These are phyloP conservation scores for Fallopia convolvulus DNA, from an alignment of 148 eudicot genomes.

Conservation along the genomic window DNA sequence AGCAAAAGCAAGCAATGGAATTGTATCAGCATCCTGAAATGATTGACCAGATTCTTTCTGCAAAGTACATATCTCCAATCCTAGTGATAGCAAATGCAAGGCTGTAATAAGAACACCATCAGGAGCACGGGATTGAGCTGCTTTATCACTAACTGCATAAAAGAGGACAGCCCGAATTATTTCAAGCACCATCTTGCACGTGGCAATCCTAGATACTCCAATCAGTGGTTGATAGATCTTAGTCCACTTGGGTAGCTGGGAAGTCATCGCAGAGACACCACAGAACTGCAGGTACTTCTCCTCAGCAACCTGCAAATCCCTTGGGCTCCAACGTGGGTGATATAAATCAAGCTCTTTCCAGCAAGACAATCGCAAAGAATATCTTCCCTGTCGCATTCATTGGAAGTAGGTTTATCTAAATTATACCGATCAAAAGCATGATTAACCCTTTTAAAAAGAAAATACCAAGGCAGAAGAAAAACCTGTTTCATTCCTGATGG, in stretches of 20 bases:
- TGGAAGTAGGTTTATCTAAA: not conserved
- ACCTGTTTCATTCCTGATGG: conserved; percentile 98
- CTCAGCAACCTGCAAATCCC: conserved; percentile 87
- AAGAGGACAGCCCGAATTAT: conserved; percentile 66
- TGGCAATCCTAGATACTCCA: conserved; percentile 72
- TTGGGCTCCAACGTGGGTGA: conserved; percentile 87
- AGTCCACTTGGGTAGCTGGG: conserved; percentile 87
- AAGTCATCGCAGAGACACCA: conserved; percentile 62
- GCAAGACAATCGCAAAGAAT: conserved; percentile 56
- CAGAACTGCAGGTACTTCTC: conserved; percentile 85
- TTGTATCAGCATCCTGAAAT: conserved; percentile 24
- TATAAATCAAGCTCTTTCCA: conserved; percentile 95
- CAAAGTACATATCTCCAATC: conserved; percentile 56
- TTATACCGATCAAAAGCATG: conserved; percentile 3
- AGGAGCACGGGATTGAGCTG: conserved; percentile 66
- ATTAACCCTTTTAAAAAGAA: not conserved
- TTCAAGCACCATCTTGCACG: conserved; percentile 61
- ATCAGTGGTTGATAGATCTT: conserved; percentile 61
- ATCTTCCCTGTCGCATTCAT: conserved; percentile 62
- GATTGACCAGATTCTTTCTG: conserved; percentile 42
- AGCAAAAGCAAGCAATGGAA: conserved; percentile 68
- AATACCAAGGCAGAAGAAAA: conserved; percentile 9
- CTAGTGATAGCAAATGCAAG: conserved; percentile 77
- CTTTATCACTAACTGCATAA: conserved; percentile 54
- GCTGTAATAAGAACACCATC: conserved; percentile 75